These are phyloP conservation scores for Starmerella bacillaris DNA, from an alignment of 805 yeast genomes.

Conservation along the genomic window DNA sequence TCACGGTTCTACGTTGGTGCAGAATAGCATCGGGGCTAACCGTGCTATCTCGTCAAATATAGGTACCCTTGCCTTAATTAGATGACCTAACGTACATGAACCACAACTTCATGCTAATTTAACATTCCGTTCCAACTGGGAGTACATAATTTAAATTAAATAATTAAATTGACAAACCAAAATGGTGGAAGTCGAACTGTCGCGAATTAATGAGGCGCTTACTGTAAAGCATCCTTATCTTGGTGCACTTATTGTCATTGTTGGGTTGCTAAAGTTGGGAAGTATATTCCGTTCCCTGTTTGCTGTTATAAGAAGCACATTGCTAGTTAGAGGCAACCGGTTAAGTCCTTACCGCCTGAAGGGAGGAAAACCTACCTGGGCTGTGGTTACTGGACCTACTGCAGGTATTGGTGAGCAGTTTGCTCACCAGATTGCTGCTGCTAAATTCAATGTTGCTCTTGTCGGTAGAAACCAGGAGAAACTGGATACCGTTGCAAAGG, in stretches of 20 bases:
- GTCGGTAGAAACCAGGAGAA: slow-evolving; percentile 73
- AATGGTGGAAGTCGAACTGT: too few relatives aligned
- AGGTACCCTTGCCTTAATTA: too few relatives aligned
- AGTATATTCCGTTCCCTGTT: slow-evolving; percentile 2
- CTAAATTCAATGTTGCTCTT: slow-evolving; percentile 67
- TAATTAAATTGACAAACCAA: too few relatives aligned
- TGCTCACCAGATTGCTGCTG: slow-evolving; percentile 65
- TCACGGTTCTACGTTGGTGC: too few relatives aligned
- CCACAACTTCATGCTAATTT: too few relatives aligned
- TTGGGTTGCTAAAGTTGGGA: slow-evolving; percentile 10
- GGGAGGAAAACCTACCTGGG: slow-evolving; percentile 37
- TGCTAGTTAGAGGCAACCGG: slow-evolving; percentile 8
- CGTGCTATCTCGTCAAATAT: too few relatives aligned
- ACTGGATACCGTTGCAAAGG: slow-evolving; percentile 45
- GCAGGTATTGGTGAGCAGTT: slow-evolving; percentile 95
- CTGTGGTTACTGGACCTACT: slow-evolving; percentile 93
- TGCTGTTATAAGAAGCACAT: slow-evolving; percentile 9
- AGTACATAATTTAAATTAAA: too few relatives aligned
- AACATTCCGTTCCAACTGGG: too few relatives aligned
- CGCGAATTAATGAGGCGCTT: too few relatives aligned
- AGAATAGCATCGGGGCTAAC: too few relatives aligned
- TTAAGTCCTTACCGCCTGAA: slow-evolving; percentile 18
- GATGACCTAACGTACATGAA: too few relatives aligned
- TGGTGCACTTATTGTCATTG: slow-evolving; percentile 2
- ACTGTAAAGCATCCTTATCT: slow-evolving; percentile 5